Evolutionary conservation across 257 asterid genomes (phyloP).

Genomic region (Capsicum chinense): DNA sequence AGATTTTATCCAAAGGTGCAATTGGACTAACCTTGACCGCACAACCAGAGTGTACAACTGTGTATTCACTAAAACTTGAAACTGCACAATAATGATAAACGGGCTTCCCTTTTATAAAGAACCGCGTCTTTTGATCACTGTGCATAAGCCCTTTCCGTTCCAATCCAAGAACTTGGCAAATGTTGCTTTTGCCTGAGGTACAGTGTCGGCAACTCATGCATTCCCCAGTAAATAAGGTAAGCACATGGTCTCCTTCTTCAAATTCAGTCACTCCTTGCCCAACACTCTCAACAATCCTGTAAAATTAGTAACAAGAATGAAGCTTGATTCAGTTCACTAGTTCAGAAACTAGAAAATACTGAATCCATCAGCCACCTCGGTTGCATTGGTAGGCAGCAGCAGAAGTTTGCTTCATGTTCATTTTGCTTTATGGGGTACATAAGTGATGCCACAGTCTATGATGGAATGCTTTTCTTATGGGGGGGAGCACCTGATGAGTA

Average conservation of each 20-base stretch:
- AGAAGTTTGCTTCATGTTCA: not conserved
- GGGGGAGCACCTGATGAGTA: not conserved
- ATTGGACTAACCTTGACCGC: slow-evolving; percentile 73
- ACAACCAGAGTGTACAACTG: slow-evolving; percentile 94
- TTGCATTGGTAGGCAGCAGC: not conserved
- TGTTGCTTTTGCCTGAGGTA: slow-evolving; percentile 76
- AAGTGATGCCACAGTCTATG: slow-evolving; percentile 6
- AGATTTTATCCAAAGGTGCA: slow-evolving; percentile 89
- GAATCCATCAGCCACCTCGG: not conserved
- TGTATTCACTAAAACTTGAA: slow-evolving; percentile 93
- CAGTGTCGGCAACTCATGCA: slow-evolving; percentile 86
- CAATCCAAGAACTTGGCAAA: slow-evolving; percentile 83
- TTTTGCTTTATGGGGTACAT: not conserved
- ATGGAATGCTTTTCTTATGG: slow-evolving; percentile 7
- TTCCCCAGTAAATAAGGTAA: slow-evolving; percentile 86
- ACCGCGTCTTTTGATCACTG: slow-evolving; percentile 79
- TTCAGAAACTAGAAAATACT: not conserved
- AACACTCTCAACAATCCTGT: slow-evolving; percentile 89
- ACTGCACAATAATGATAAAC: slow-evolving; percentile 89
- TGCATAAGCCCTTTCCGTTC: slow-evolving; percentile 94
- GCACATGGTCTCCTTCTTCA: slow-evolving; percentile 79
- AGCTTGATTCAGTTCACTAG: not conserved
- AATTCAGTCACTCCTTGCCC: slow-evolving; percentile 90
- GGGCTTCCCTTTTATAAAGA: slow-evolving; percentile 74
- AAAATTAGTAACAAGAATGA: slow-evolving; percentile 28